Percentiles rank a stretch among this genome's conserved stretches.
phyloP scores from a whole-genome alignment of 1,284 basidiomycete genomes.

The Cryptococcus amylolentus region DNA sequence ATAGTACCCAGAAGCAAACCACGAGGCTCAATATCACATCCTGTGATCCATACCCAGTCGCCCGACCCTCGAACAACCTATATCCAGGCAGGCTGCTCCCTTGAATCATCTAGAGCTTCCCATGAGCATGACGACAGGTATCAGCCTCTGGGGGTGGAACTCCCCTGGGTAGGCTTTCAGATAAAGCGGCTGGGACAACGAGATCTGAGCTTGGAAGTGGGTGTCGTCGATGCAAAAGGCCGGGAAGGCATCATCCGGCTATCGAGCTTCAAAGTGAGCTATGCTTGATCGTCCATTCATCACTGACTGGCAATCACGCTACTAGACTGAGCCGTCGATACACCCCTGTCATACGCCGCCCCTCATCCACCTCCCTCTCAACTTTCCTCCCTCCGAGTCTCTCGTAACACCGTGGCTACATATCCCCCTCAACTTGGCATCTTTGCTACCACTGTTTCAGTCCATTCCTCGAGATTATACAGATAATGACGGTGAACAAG shows the following conservation, averaged over 20 bases:
- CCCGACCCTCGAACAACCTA: constrained; percentile 66
- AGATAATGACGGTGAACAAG: constrained; percentile 1
- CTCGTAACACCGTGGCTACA: constrained; percentile 70
- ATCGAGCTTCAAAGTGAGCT: constrained; percentile 74
- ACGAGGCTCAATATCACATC: constrained; percentile 49
- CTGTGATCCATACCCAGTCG: constrained; percentile 78
- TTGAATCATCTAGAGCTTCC: neutral
- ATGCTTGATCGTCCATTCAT: constrained; percentile 3
- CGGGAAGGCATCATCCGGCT: constrained; percentile 62
- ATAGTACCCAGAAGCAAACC: neutral
- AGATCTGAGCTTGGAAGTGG: constrained; percentile 72
- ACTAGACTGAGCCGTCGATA: constrained; percentile 60
- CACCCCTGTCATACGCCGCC: constrained; percentile 53
- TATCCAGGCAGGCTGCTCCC: constrained; percentile 57
- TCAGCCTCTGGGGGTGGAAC: constrained; percentile 60
- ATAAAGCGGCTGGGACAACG: constrained; percentile 61
- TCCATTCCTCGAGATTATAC: constrained; percentile 26
- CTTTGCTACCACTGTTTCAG: constrained; percentile 64
- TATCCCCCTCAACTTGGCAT: constrained; percentile 60
- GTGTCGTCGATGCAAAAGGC: constrained; percentile 63
- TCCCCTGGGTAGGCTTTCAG: constrained; percentile 72
- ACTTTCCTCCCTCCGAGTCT: constrained; percentile 59
- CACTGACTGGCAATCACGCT: constrained; percentile 1
- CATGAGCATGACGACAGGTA: neutral
- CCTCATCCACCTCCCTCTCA: constrained; percentile 68